phyloP scores from a whole-genome alignment of 2,329 filamentous ascomycete species.

The Pseudogymnoascus sp. region DNA sequence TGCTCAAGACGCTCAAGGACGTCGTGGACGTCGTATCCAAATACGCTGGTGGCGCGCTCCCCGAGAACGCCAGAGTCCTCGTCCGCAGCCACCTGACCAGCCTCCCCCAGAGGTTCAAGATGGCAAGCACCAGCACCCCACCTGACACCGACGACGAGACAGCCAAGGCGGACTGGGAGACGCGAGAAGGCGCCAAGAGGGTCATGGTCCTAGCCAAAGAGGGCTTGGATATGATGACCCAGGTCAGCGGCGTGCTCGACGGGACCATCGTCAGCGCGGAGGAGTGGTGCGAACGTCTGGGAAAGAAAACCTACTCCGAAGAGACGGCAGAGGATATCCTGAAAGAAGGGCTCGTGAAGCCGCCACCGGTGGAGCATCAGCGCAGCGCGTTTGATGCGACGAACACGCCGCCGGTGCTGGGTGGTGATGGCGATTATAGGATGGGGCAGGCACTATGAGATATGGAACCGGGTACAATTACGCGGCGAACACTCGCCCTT shows the following conservation, averaged over 20 bases:
- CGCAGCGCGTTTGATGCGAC: not conserved
- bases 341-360: not conserved
- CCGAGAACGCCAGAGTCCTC: constrained; percentile 76
- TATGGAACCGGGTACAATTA: not conserved
- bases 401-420: not conserved
- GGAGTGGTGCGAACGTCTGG: constrained; percentile 77
- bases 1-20: constrained; percentile 70
- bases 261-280: constrained; percentile 87
- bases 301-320: constrained; percentile 30
- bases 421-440: not conserved
- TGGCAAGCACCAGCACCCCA: constrained; percentile 51
- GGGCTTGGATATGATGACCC: constrained; percentile 86
- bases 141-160: constrained; percentile 22
- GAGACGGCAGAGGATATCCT: not conserved
- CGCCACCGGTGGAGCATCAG: not conserved
- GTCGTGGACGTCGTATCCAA: constrained; percentile 80
- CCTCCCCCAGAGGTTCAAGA: constrained; percentile 72
- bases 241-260: constrained; percentile 80
- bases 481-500: not conserved
- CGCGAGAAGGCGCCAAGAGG: constrained; percentile 57
- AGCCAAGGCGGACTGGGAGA: constrained; percentile 36
- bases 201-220: constrained; percentile 83
- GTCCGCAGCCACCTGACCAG: constrained; percentile 79
- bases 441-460: not conserved
- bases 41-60: constrained; percentile 84